A percentile compares a stretch with the other conserved stretches of the same genome.
phyloP scores from a whole-genome alignment of 139 green algal genomes.

The Mychonastes homosphaera region DNA sequence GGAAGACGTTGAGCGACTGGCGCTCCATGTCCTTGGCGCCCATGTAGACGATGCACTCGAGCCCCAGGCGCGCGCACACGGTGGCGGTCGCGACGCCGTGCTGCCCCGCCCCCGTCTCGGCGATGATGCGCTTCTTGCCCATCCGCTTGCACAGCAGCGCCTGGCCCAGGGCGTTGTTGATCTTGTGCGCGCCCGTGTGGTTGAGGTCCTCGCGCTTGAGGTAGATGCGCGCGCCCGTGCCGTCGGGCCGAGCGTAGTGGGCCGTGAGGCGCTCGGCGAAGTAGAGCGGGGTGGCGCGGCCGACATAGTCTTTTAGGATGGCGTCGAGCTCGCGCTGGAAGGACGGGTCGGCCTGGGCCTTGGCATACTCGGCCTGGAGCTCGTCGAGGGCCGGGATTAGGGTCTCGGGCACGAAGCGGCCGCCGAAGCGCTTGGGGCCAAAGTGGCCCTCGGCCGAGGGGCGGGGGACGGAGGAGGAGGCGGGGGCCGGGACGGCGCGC shows the following conservation, averaged over 20 bases:
- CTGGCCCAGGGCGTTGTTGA: conserved; percentile 98
- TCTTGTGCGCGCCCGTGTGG: conserved; percentile 99
- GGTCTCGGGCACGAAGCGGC: conserved; percentile 97
- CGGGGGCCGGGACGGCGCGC: background rate
- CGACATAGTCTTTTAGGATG: conserved; percentile 93
- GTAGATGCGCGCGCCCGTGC: conserved; percentile 73
- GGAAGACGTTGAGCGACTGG: conserved; percentile 97
- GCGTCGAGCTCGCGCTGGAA: conserved; percentile 75
- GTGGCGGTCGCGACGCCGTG: conserved; percentile 97
- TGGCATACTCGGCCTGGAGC: conserved; percentile 73
- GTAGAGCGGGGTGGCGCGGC: conserved; percentile 86
- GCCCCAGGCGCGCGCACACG: conserved; percentile 85
- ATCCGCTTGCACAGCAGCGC: conserved; percentile 84
- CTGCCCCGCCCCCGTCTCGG: conserved; percentile 96
- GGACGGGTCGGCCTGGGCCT: conserved; percentile 44
- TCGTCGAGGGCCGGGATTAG: conserved; percentile 83
- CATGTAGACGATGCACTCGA: conserved; percentile 99
- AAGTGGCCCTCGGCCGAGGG: too few relatives aligned
- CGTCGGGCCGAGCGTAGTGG: conserved; percentile 58
- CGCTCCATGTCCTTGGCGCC: conserved; percentile 95
- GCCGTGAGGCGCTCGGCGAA: conserved; percentile 84
- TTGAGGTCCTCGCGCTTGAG: conserved; percentile 99
- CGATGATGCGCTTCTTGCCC: conserved; percentile 95
- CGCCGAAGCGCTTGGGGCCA: conserved; percentile 52
- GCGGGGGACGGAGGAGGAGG: too few relatives aligned